These are phyloP conservation scores for Pythium monospermum DNA, from an alignment of 352 stramenopile genomes.

Conservation along the genomic window DNA sequence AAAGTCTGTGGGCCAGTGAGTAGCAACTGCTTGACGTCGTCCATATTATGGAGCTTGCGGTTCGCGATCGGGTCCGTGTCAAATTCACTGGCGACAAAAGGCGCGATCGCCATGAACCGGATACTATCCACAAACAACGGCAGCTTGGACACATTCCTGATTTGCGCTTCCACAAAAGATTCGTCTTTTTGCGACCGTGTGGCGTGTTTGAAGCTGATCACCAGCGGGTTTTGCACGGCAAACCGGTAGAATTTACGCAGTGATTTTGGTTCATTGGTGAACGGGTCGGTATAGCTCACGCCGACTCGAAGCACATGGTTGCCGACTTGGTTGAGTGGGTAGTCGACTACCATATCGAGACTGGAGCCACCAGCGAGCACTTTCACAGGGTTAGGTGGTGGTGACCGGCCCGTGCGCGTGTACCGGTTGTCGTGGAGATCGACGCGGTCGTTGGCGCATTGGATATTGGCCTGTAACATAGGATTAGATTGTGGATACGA, in stretches of 20 bases:
- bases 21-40: constrained; percentile 23
- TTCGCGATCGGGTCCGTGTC: constrained; percentile 22
- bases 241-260: constrained; percentile 92
- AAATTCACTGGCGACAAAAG: constrained; percentile 45
- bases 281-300: constrained; percentile 67
- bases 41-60: background rate
- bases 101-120: constrained; percentile 55
- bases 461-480: constrained; percentile 69
- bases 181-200: constrained; percentile 34
- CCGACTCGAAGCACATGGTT: constrained; percentile 83
- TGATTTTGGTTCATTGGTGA: constrained; percentile 77
- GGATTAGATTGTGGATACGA: background rate
- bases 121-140: constrained; percentile 80
- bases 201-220: constrained; percentile 82
- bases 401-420: constrained; percentile 54
- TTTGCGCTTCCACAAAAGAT: constrained; percentile 71
- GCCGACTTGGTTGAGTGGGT: constrained; percentile 84
- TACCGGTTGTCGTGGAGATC: constrained; percentile 78
- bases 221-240: constrained; percentile 84
- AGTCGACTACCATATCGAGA: constrained; percentile 91
- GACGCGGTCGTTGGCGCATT: constrained; percentile 76
- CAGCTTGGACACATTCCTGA: constrained; percentile 79
- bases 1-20: constrained; percentile 42
- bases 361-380: constrained; percentile 61
- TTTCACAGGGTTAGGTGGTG: constrained; percentile 71